Percentiles rank a stretch among this genome's conserved stretches.
These are phyloP conservation scores for Infundibulicybe gibba DNA, from an alignment of 768 basidiomycete species.

Conservation along the genomic window DNA sequence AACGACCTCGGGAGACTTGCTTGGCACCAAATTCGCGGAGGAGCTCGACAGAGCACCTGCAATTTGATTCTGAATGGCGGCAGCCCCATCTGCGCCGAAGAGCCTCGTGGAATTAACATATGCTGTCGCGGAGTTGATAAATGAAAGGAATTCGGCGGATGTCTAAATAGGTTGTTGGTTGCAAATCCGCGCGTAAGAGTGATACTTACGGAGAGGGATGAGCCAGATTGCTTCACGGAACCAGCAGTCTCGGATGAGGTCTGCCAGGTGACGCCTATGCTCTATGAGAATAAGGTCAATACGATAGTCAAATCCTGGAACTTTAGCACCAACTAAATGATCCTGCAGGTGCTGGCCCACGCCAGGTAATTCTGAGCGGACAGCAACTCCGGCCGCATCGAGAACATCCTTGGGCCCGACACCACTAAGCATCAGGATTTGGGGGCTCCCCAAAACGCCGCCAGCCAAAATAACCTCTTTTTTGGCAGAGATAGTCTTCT, in stretches of 20 bases:
- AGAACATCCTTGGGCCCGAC: constrained; percentile 43
- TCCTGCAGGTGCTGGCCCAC: constrained; percentile 44
- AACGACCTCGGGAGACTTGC: constrained; percentile 38
- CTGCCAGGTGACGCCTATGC: constrained; percentile 2
- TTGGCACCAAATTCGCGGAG: constrained; percentile 37
- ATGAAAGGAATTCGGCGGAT: constrained; percentile 31
- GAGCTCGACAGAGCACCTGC: constrained; percentile 23
- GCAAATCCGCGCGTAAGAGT: not conserved
- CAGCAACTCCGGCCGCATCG: constrained; percentile 29
- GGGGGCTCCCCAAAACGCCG: constrained; percentile 19
- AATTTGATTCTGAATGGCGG: constrained; percentile 27
- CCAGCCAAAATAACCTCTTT: not conserved
- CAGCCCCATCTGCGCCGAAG: constrained; percentile 27
- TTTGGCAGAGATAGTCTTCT: not conserved
- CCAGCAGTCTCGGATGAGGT: constrained; percentile 3
- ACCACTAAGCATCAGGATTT: constrained; percentile 57
- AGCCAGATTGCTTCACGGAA: not conserved
- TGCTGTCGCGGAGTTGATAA: constrained; percentile 41
- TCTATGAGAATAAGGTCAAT: not conserved
- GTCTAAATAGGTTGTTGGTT: not conserved
- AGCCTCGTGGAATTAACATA: constrained; percentile 33
- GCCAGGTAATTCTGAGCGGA: constrained; percentile 31
- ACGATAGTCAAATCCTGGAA: no score
- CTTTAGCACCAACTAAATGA: constrained; percentile 8
- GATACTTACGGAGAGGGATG: not conserved